These are phyloP conservation scores for Rosa lucieae DNA, from an alignment of 306 rosid genomes.

Conservation along the genomic window DNA sequence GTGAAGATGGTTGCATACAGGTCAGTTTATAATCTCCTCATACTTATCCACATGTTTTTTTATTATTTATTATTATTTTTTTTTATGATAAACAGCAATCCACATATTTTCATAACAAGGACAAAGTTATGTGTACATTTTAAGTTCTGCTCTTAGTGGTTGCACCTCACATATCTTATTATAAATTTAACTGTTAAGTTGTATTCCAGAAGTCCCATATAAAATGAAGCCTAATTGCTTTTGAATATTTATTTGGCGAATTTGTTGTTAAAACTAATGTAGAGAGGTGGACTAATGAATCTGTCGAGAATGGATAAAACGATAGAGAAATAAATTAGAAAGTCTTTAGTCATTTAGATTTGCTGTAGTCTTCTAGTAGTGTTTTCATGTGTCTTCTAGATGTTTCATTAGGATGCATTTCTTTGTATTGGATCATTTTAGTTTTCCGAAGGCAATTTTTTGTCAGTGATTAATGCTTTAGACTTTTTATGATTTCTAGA, in stretches of 20 bases:
- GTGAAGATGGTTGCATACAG: conserved; percentile 98
- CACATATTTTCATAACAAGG: not conserved
- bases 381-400: not conserved
- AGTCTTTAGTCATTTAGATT: not conserved
- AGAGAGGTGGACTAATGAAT: too few relatives aligned
- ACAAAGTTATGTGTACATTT: not conserved
- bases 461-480: not conserved
- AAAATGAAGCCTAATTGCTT: too few relatives aligned
- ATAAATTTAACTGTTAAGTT: not conserved
- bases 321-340: too few relatives aligned
- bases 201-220: not conserved
- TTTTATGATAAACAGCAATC: not conserved
- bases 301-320: not conserved
- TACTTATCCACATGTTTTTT: not conserved
- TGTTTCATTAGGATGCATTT: not conserved
- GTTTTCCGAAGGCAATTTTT: not conserved
- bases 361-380: not conserved
- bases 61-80: conserved; percentile 5
- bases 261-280: not conserved
- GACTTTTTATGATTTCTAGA: not conserved
- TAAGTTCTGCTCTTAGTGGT: not conserved
- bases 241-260: not conserved
- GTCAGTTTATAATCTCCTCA: conserved; percentile 33
- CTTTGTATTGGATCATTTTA: not conserved
- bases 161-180: conserved; percentile 5